phyloP scores from a whole-genome alignment of 2,329 filamentous ascomycete genomes.

The Cordyceps militaris region DNA sequence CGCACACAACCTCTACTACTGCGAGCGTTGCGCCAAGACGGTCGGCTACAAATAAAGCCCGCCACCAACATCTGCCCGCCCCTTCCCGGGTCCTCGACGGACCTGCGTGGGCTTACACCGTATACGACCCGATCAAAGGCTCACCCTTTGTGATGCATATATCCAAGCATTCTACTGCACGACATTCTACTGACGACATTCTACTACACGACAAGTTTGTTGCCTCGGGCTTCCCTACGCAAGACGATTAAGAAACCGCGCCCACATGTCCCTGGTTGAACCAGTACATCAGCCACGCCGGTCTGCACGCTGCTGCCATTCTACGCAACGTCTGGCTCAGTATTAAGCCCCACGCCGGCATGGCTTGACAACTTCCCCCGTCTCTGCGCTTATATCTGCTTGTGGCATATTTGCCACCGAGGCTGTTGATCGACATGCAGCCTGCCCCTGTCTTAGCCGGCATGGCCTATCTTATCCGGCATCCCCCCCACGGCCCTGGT shows the following conservation, averaged over 20 bases:
- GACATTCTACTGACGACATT: neutral
- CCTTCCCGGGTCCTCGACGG: neutral
- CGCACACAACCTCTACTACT: conserved; percentile 60
- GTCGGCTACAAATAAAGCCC: conserved; percentile 52
- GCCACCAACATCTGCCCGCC: neutral
- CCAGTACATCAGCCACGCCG: neutral
- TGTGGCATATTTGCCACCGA: neutral
- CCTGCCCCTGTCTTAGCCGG: neutral
- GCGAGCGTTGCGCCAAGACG: conserved; percentile 55
- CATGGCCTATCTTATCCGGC: neutral
- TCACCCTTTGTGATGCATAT: neutral
- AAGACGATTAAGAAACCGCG: neutral
- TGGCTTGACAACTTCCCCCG: neutral
- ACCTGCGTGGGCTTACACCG: neutral
- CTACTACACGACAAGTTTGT: neutral
- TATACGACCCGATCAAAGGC: neutral
- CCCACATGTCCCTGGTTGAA: neutral
- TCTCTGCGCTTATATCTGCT: neutral
- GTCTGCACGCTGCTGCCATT: neutral
- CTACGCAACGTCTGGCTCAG: neutral
- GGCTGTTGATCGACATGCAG: conserved; percentile 1
- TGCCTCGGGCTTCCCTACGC: neutral
- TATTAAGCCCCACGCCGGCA: neutral
- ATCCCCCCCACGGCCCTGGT: neutral
- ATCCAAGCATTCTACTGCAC: neutral